Evolutionary conservation across 805 yeast genomes (phyloP).

Genomic region (Yarrowia yakushimensis): DNA sequence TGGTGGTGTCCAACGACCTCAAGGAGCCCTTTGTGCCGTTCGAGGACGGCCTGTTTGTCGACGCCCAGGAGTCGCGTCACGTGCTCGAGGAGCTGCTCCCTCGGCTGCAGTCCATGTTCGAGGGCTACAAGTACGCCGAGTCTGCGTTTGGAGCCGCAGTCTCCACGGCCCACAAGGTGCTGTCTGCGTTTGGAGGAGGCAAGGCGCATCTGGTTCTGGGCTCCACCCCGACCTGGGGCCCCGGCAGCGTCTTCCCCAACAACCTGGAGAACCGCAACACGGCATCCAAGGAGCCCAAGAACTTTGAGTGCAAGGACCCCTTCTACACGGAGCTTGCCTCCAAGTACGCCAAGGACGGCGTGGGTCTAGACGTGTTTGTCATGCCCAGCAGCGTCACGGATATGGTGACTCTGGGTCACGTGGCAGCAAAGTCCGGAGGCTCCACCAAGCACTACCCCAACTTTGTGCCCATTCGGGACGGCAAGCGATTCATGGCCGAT

Average conservation of each 20-base stretch:
- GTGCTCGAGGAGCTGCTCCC: conserved; percentile 67
- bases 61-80: conserved; percentile 61
- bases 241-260: conserved; percentile 34
- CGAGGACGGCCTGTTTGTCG: conserved; percentile 68
- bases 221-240: conserved; percentile 74
- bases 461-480: conserved; percentile 68
- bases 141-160: conserved; percentile 80
- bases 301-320: conserved; percentile 56
- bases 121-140: conserved; percentile 47
- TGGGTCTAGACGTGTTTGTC: conserved; percentile 75
- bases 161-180: conserved; percentile 59
- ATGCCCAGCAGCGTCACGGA: conserved; percentile 65
- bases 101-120: conserved; percentile 49
- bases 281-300: conserved; percentile 47
- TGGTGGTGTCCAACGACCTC: conserved; percentile 63
- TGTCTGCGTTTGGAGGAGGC: conserved; percentile 60
- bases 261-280: conserved; percentile 29
- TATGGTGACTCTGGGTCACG: conserved; percentile 64
- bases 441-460: conserved; percentile 57
- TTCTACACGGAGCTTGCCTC: conserved; percentile 60
- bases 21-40: conserved; percentile 83
- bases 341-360: conserved; percentile 52
- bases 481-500: conserved; percentile 58
- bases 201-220: conserved; percentile 68
- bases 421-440: conserved; percentile 72